Conservation (phyloP, 2,329 filamentous ascomycete genomes). For the Hypoxylon sp. region DNA sequence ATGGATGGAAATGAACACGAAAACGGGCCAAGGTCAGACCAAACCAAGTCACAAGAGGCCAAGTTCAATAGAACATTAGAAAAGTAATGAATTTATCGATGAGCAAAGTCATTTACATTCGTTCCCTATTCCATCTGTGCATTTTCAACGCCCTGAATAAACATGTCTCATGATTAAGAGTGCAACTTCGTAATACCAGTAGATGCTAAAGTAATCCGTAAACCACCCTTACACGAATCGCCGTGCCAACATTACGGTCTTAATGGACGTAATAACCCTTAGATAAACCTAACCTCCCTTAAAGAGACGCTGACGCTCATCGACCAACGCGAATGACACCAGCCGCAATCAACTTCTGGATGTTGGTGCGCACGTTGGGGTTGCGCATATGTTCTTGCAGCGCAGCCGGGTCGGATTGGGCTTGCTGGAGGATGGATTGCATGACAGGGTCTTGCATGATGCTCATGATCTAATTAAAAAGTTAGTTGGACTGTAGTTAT, state of each 20-base stretch:
- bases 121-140: conserved; percentile 21
- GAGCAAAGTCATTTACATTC: conserved; percentile 26
- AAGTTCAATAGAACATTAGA: not conserved
- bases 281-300: too few species aligned
- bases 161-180: conserved; percentile 22
- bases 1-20: too few species aligned
- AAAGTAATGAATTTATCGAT: conserved; percentile 12
- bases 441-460: conserved; percentile 97
- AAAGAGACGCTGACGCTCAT: conserved; percentile 37
- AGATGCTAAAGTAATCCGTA: too few species aligned
- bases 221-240: too few species aligned
- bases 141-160: conserved; percentile 35
- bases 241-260: too few species aligned
- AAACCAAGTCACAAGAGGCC: not conserved
- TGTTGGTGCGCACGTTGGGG: conserved; percentile 81
- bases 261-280: too few species aligned
- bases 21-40: too few species aligned
- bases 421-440: conserved; percentile 97
- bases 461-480: conserved; percentile 71
- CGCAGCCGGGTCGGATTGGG: conserved; percentile 89
- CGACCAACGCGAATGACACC: conserved; percentile 85
- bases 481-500: too few species aligned
- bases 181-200: conserved; percentile 19
- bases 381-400: conserved; percentile 98
- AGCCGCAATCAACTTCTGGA: conserved; percentile 93